Percentiles rank a stretch among this genome's conserved stretches.
phyloP scores from a whole-genome alignment of 78 protist genomes.

The Dictyostelium citrinum region DNA sequence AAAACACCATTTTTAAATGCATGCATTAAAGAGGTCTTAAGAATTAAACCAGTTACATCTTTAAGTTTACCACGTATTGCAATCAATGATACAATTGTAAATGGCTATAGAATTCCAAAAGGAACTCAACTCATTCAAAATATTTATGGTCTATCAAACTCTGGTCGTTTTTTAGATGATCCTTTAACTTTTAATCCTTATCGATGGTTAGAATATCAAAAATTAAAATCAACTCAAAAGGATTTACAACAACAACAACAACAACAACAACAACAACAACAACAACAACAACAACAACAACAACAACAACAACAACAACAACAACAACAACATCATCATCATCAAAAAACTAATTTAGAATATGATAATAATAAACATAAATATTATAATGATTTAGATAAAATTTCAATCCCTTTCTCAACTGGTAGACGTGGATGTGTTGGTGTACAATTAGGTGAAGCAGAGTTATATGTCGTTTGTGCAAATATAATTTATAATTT shows the following conservation, averaged over 20 bases:
- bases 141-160: not conserved
- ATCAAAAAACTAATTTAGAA: not conserved
- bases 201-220: not conserved
- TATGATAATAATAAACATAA: not conserved
- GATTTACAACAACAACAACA: not conserved
- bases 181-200: not conserved
- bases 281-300: too few relatives aligned
- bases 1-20: constrained; percentile 35
- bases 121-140: constrained; percentile 15
- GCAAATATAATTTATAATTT: constrained; percentile 45
- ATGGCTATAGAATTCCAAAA: constrained; percentile 22
- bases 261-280: not conserved
- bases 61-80: constrained; percentile 12
- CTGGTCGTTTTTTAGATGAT: constrained; percentile 18
- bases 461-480: not conserved
- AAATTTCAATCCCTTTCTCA: constrained; percentile 46
- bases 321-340: not conserved
- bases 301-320: not conserved
- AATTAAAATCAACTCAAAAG: not conserved
- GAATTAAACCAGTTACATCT: not conserved
- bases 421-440: constrained; percentile 58
- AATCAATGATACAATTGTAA: not conserved
- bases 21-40: constrained; percentile 7
- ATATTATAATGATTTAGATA: not conserved
- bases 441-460: constrained; percentile 37